Evolutionary conservation across 148 eudicot genomes (phyloP).

Genomic region (Dysphania ambrosioides): DNA sequence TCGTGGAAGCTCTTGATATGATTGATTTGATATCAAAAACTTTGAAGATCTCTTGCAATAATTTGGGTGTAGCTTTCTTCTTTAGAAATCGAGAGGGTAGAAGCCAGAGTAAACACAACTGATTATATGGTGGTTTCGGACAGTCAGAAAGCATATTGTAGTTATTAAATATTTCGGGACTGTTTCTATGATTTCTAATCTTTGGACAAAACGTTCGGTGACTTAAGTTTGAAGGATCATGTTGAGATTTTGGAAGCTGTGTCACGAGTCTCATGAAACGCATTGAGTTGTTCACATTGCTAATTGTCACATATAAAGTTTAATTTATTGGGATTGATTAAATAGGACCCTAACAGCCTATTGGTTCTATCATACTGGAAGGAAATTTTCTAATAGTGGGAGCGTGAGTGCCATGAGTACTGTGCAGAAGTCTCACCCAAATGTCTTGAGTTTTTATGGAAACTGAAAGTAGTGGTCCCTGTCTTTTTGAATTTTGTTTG

Average conservation of each 20-base stretch:
- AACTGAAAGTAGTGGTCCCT: neutral
- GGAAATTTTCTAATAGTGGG: neutral
- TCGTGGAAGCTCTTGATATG: no score
- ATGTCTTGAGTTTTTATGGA: neutral
- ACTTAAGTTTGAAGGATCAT: neutral
- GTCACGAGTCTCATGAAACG: neutral
- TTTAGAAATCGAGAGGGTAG: neutral
- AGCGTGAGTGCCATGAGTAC: neutral
- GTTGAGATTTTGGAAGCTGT: neutral
- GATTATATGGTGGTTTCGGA: neutral
- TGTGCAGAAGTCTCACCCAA: neutral
- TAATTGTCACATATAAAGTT: neutral
- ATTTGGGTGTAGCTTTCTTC: neutral
- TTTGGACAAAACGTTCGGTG: neutral
- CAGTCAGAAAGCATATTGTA: neutral
- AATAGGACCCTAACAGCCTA: neutral
- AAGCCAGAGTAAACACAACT: neutral
- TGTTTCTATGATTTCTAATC: neutral
- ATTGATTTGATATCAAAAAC: neutral
- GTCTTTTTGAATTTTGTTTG: neutral
- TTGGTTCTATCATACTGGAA: neutral
- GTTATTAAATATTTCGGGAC: neutral
- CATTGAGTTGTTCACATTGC: neutral
- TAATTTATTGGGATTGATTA: neutral
- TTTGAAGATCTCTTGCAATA: no score